Evolutionary conservation across 441 rosid species (phyloP), one percentile per base, ranked within the genome.

Genomic region (Monsonia emarginata): DNA sequence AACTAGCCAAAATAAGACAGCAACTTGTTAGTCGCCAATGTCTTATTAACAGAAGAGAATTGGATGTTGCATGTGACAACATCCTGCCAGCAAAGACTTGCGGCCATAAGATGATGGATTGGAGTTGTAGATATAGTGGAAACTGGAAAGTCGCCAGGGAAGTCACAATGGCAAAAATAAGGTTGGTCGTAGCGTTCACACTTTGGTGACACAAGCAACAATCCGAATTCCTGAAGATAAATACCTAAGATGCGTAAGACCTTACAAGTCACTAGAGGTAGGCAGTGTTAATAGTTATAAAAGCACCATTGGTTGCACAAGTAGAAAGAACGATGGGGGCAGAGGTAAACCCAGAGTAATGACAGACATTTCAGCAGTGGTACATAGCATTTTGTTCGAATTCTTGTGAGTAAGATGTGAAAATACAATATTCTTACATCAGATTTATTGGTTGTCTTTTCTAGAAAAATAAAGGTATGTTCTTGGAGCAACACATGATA

Each of bases 131-230:
- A 54, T 54, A 9, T 22, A 54, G 5, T 54, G 59, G 26, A 10
- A 11, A 11, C 4, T 22, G 59, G 24, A 3, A 54, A 54, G 5
- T 24, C 24, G 58, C 58, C 58, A 54, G 59, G 22, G 59, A 22
- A 54, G 30, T 54, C 26, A 54, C 59, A 54, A 30, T 25, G 13
- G 59, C 59, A 54, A 22, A 54, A 54, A 54, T 24, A 54, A 54
- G 59, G 16, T n/a, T 52, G 30, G 14, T 54, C 6, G 59, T 54
- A 52, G 58, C 1, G 58, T 52, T 52, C 27, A 8, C 58, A 21
- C 22, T 21, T 52, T 19, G 27, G 26, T 50, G 58, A 50, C 25
- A 8, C 21, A 13, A 54, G 27, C n/a, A 54, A 54, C 13, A 24
- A 11, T 24, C 59, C 14, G 10, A 54, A 22, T n/a, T 24, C 28